Percentiles rank a stretch among this genome's conserved stretches.
phyloP scores from a whole-genome alignment of 495 filamentous ascomycete species.

The Hypoxylon fragiforme region DNA sequence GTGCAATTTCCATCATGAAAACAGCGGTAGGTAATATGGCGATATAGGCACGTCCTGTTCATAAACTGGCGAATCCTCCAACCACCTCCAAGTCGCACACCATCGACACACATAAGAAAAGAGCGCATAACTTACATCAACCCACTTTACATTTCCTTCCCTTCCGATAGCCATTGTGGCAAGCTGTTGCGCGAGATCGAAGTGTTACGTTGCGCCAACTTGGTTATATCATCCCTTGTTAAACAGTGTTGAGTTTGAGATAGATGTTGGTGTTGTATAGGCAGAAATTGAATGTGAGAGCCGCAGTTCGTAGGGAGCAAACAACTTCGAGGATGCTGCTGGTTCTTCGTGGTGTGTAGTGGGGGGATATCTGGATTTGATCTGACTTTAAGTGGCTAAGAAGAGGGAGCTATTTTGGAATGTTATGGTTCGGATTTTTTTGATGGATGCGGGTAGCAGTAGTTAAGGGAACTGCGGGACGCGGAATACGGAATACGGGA shows the following conservation, averaged over 20 bases:
- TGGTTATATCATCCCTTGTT: constrained; percentile 34
- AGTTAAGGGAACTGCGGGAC: too few relatives aligned
- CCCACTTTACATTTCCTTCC: constrained; percentile 68
- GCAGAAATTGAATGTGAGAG: constrained; percentile 1
- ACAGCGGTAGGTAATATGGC: too few relatives aligned
- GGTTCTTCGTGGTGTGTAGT: too few relatives aligned
- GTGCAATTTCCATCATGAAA: too few relatives aligned
- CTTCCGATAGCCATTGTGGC: constrained; percentile 45
- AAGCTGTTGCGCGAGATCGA: constrained; percentile 8
- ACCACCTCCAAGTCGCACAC: not conserved
- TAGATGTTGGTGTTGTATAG: not conserved
- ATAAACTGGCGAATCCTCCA: not conserved
- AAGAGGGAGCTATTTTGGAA: constrained; percentile 21
- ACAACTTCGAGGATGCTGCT: too few relatives aligned
- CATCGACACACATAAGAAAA: not conserved
- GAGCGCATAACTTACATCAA: constrained; percentile 57
- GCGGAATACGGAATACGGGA: too few relatives aligned
- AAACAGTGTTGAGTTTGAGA: not conserved
- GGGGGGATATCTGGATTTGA: not conserved
- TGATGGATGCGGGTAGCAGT: constrained; percentile 20
- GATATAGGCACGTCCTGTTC: too few relatives aligned
- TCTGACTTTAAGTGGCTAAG: constrained; percentile 1
- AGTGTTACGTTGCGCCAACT: constrained; percentile 2
- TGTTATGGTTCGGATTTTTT: constrained; percentile 16
- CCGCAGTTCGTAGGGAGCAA: not conserved